Evolutionary conservation across 2,329 filamentous ascomycete species (phyloP).

Genomic region (Pseudopithomyces chartarum): DNA sequence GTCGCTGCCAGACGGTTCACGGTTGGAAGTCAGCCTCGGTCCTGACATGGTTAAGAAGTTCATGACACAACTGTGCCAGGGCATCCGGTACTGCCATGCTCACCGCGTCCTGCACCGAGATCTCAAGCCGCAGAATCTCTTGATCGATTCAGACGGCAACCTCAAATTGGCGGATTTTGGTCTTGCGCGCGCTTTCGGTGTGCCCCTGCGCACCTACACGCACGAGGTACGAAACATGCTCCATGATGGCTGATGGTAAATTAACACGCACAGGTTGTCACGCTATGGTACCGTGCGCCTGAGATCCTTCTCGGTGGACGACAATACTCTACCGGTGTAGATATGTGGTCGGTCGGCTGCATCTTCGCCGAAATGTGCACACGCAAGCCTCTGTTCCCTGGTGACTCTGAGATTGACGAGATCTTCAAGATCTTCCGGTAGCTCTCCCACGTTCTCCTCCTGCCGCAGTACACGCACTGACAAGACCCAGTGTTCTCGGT

Average conservation of each 20-base stretch:
- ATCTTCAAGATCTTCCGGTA: constrained; percentile 95
- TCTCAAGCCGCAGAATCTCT: constrained; percentile 86
- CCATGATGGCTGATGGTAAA: constrained; percentile 16
- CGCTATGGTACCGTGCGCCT: constrained; percentile 88
- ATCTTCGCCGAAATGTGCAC: constrained; percentile 98
- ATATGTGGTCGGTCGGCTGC: constrained; percentile 95
- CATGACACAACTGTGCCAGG: constrained; percentile 85
- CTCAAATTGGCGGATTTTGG: constrained; percentile 91
- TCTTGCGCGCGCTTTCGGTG: constrained; percentile 86
- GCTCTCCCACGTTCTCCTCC: constrained; percentile 22
- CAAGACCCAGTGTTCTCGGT: constrained; percentile 62
- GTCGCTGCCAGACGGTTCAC: constrained; percentile 78
- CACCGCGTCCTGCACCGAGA: constrained; percentile 87
- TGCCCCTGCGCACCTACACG: constrained; percentile 88
- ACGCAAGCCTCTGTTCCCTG: constrained; percentile 87
- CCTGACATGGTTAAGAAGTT: constrained; percentile 89
- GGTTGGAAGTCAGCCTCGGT: constrained; percentile 66
- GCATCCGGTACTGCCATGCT: constrained; percentile 85
- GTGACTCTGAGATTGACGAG: constrained; percentile 91
- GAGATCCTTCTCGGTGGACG: constrained; percentile 89
- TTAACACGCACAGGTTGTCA: constrained; percentile 69
- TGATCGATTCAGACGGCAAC: constrained; percentile 86
- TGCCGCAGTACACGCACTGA: constrained; percentile 12
- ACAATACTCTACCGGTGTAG: constrained; percentile 91
- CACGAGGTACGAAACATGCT: constrained; percentile 66